These are phyloP conservation scores for Curvularia eragrostidis DNA, from an alignment of 2,329 filamentous ascomycete species.

Conservation along the genomic window DNA sequence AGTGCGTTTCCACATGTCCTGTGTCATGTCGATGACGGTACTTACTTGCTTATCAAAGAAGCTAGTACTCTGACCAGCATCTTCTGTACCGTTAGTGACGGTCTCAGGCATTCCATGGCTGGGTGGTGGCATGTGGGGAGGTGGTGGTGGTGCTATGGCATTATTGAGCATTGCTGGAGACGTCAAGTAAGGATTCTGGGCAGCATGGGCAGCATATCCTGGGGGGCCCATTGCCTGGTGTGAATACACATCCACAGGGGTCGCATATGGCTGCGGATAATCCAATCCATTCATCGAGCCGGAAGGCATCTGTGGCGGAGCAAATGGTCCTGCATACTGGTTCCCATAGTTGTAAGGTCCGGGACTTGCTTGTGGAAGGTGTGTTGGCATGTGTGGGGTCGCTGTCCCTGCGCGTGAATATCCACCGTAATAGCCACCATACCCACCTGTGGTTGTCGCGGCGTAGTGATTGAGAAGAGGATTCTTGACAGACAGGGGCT, in stretches of 20 bases:
- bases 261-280: conserved; percentile 39
- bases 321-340: conserved; percentile 47
- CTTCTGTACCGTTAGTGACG: conserved; percentile 24
- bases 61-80: conserved; percentile 41
- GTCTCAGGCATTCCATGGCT: conserved; percentile 28
- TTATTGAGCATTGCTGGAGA: conserved; percentile 42
- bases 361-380: conserved; percentile 48
- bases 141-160: conserved; percentile 35
- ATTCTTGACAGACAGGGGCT: conserved; percentile 59
- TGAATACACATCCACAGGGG: conserved; percentile 39
- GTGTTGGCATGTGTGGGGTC: conserved; percentile 46
- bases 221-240: conserved; percentile 43
- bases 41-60: conserved; percentile 51
- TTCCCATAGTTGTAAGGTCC: conserved; percentile 46
- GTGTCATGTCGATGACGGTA: conserved; percentile 57
- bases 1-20: conserved; percentile 68
- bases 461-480: conserved; percentile 42
- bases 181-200: conserved; percentile 39
- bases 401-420: conserved; percentile 48
- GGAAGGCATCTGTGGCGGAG: conserved; percentile 43
- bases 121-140: conserved; percentile 30
- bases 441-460: conserved; percentile 32
- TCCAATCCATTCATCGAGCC: conserved; percentile 33
- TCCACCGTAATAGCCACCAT: conserved; percentile 44
- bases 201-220: conserved; percentile 33